These are phyloP conservation scores for Boletus sensibilis DNA, from an alignment of 768 basidiomycete genomes.

Conservation along the genomic window DNA sequence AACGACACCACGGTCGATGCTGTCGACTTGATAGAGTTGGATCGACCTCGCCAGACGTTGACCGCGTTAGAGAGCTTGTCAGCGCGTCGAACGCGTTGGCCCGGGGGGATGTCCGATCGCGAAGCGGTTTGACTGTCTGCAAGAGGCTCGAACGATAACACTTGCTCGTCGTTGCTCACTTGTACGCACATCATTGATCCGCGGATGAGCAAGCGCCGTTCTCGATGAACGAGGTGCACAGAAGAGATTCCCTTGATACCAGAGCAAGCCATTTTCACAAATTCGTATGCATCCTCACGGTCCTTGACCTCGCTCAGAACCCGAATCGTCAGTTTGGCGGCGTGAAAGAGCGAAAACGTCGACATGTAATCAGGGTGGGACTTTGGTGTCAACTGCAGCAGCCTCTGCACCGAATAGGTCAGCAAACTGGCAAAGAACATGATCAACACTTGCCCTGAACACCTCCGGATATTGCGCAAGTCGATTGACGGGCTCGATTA, in stretches of 20 bases:
- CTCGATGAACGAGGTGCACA: slow-evolving; percentile 60
- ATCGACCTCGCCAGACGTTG: slow-evolving; percentile 46
- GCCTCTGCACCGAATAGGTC: slow-evolving; percentile 46
- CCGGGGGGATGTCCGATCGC: not conserved
- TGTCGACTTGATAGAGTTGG: slow-evolving; percentile 37
- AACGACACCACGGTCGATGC: slow-evolving; percentile 29
- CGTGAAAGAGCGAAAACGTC: slow-evolving; percentile 61
- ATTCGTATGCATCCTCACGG: slow-evolving; percentile 84
- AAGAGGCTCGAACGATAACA: not conserved
- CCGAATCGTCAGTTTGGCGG: slow-evolving; percentile 68
- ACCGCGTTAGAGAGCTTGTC: slow-evolving; percentile 41
- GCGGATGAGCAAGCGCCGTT: slow-evolving; percentile 70
- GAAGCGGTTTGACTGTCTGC: not conserved
- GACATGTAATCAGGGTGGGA: slow-evolving; percentile 69
- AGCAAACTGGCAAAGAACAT: not conserved
- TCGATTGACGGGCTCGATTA: slow-evolving; percentile 75
- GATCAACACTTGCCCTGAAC: slow-evolving; percentile 59
- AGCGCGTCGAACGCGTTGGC: slow-evolving; percentile 11
- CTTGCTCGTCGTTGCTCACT: slow-evolving; percentile 36
- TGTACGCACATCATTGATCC: slow-evolving; percentile 51
- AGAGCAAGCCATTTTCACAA: slow-evolving; percentile 57
- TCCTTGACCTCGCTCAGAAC: slow-evolving; percentile 83
- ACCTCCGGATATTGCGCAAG: slow-evolving; percentile 68
- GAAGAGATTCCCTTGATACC: slow-evolving; percentile 58
- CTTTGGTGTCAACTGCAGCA: slow-evolving; percentile 68